phyloP scores from a whole-genome alignment of 2,329 filamentous ascomycete species.

The Colletotrichum limetticola region DNA sequence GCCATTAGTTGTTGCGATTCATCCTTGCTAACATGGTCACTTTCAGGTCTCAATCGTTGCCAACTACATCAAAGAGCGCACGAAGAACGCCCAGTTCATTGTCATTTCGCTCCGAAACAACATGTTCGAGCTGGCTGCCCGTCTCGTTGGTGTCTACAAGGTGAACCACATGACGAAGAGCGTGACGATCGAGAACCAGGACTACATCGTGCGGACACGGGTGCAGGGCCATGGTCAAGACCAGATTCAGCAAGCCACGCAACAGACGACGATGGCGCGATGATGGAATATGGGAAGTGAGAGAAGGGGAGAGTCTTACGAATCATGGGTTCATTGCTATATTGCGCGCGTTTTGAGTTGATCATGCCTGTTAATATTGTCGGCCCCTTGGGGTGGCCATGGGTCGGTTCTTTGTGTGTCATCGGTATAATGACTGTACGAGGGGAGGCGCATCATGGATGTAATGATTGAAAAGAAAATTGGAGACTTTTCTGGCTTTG shows the following conservation, averaged over 20 bases:
- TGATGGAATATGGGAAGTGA: background rate
- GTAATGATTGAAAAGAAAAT: constrained; percentile 24
- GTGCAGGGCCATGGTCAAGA: constrained; percentile 42
- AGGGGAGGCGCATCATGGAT: constrained; percentile 28
- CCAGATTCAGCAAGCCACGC: constrained; percentile 37
- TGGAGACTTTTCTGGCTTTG: constrained; percentile 10
- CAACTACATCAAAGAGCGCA: constrained; percentile 98
- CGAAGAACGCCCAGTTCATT: constrained; percentile 99
- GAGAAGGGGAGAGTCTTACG: constrained; percentile 6
- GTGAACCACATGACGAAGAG: constrained; percentile 99
- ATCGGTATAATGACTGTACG: constrained; percentile 36
- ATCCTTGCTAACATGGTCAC: constrained; percentile 25
- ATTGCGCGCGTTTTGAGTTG: background rate
- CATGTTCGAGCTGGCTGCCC: constrained; percentile 98
- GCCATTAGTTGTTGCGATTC: background rate
- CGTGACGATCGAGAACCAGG: constrained; percentile 86
- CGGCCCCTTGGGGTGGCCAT: background rate
- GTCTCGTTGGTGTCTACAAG: constrained; percentile 98
- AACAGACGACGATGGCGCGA: constrained; percentile 24
- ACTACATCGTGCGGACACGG: constrained; percentile 69
- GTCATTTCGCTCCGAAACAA: constrained; percentile 98
- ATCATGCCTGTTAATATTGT: background rate
- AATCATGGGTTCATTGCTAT: constrained; percentile 29
- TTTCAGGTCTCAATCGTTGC: constrained; percentile 94
- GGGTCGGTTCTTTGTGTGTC: constrained; percentile 20